Evolutionary conservation across 2,329 filamentous ascomycete species (phyloP).

Genomic region (Xenosphaeropsis pyriputrescens): DNA sequence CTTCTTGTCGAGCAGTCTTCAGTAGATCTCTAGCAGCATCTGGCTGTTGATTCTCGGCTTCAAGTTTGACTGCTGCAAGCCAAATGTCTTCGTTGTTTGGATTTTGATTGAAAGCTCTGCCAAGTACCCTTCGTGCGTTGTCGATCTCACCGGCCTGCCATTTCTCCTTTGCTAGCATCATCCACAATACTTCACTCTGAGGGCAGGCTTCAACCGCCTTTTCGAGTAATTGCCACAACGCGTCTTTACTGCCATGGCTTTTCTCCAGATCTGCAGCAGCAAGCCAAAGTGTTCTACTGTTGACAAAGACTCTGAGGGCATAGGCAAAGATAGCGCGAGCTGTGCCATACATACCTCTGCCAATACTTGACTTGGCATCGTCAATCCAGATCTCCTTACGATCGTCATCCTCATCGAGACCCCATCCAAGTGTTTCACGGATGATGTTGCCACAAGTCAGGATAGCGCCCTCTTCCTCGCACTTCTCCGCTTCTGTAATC

Average conservation of each 20-base stretch:
- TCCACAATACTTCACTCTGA: constrained; percentile 82
- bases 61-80: constrained; percentile 89
- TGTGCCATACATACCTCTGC: constrained; percentile 73
- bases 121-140: constrained; percentile 73
- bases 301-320: constrained; percentile 76
- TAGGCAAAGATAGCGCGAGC: constrained; percentile 90
- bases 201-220: constrained; percentile 91
- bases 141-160: constrained; percentile 82
- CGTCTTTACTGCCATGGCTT: constrained; percentile 72
- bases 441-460: constrained; percentile 84
- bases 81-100: constrained; percentile 97
- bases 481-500: constrained; percentile 89
- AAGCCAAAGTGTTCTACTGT: constrained; percentile 77
- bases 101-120: constrained; percentile 83
- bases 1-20: constrained; percentile 69
- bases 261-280: constrained; percentile 85
- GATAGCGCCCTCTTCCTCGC: constrained; percentile 79
- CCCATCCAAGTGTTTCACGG: constrained; percentile 83
- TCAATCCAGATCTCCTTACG: constrained; percentile 93
- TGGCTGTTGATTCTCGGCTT: constrained; percentile 75
- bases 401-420: constrained; percentile 89
- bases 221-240: constrained; percentile 72
- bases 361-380: constrained; percentile 72
- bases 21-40: constrained; percentile 74
- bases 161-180: constrained; percentile 90